Evolutionary conservation across 306 rosid species (phyloP).

Genomic region (Vigna angularis): DNA sequence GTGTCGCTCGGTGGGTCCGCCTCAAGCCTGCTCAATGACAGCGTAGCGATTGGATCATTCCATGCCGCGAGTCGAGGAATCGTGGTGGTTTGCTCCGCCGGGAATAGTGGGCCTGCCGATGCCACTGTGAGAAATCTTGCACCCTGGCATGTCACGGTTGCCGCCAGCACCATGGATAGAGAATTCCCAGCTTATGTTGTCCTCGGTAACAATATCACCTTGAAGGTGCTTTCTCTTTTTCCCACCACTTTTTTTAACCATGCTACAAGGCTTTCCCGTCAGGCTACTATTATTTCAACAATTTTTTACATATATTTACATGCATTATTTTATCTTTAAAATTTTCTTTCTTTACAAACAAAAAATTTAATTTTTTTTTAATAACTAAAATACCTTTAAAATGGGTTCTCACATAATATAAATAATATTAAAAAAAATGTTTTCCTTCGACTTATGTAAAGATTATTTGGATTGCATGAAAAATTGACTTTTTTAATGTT

Average conservation of each 20-base stretch:
- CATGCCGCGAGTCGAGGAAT: conserved; percentile 80
- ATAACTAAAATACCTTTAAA: too few relatives aligned
- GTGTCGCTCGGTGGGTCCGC: conserved; percentile 75
- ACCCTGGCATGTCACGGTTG: conserved; percentile 86
- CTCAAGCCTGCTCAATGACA: conserved; percentile 57
- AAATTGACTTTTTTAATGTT: too few relatives aligned
- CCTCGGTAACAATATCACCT: conserved; percentile 57
- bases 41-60: conserved; percentile 84
- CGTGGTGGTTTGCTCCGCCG: conserved; percentile 88
- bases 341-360: too few relatives aligned
- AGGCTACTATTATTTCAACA: too few relatives aligned
- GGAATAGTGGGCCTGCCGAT: conserved; percentile 76
- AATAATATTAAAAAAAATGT: too few relatives aligned
- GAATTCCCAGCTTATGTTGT: conserved; percentile 66
- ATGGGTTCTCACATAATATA: too few relatives aligned
- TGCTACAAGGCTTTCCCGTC: too few relatives aligned
- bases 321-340: too few relatives aligned
- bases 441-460: too few relatives aligned
- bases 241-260: not conserved
- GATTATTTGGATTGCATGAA: too few relatives aligned
- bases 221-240: conserved; percentile 55
- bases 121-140: conserved; percentile 65
- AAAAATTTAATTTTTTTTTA: too few relatives aligned
- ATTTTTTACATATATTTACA: too few relatives aligned
- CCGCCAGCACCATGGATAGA: conserved; percentile 92